Evolutionary conservation across 176 grass and related monocot species (phyloP), one percentile per base, ranked within the genome.

Genomic region (Musa acuminata): DNA sequence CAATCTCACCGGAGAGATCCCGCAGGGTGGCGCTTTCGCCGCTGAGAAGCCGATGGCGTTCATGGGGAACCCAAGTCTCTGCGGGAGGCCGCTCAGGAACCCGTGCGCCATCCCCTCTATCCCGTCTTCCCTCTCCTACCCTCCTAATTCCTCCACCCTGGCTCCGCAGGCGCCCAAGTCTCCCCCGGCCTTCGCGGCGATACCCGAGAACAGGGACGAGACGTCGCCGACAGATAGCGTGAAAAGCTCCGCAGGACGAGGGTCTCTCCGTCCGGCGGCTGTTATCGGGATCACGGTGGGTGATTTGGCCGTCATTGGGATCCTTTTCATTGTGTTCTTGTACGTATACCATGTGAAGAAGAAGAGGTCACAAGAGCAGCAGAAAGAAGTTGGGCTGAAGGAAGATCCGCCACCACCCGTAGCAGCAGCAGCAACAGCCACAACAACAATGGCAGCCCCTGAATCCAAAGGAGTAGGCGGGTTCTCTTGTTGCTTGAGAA

Each of bases 261-360:
- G 52, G 24, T 17, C 23, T 1, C 72, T 74, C 9, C 52, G 72
- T 5, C 72, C 72, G 24, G 53, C 19, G 72, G 53, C 29, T 25
- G 72, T 74, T 16, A 74, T 74, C 23, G 52, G 24, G 13, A 74
- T 74, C 52, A 74, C 51, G 52, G 72, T 74, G 2, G 72, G 72
- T 6, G 72, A 74, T 53, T 58, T 74, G 72, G 72, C 53, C 52
- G 72, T 52, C 24, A 74, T 74, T 54, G 72, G 52, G 52, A 74
- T 74, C 51, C 72, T 74, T 24, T 74, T 74, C 22, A 50, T 19
- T 2, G 72, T 74, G 52, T 57, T 74, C 72, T 55, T 74, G 5
- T 74, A 74, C 21, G 53, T 74, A 17, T 74, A 35, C 51, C 72
- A 74, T 55, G 72, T 74, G 72, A 74, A 74, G 53, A 74, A 50